Base-by-base conservation (phyloP, 176 grass and related monocot genomes). In the Metroxylon sagu region DNA sequence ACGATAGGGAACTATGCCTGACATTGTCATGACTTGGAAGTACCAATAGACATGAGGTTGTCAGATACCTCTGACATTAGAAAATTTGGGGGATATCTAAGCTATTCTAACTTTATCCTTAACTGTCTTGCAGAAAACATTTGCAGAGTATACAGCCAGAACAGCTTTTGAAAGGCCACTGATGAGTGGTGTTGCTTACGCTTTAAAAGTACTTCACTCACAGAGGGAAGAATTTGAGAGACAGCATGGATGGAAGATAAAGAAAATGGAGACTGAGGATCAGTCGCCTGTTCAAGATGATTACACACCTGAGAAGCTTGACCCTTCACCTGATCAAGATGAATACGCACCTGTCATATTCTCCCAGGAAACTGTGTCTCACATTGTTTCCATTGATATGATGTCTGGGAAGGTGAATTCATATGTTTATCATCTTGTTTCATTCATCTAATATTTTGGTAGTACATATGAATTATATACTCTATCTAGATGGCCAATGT, bases 341-440 rank as follows among this genome's bases (percentile, higher is more conserved):
- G 87, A 86, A 72, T 91, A 91, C 56, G 87, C 87, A 23, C 87
- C 83, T 55, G 87, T 91, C 66, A 91, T 91, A 73, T 86, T 91
- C 69, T 86, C 87, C 14, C 87, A 91, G 67, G 83, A 91, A 76
- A 86, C 87, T 18, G 87, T 90, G 39, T 86, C 84, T 56, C 87
- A 91, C 57, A 86, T 91, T 25, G 70, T 91, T 56, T 91, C 82
- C 14, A 71, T 91, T 67, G 87, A 91, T 80, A 91, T 91, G 87
- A 77, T 91, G 87, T 91, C 83, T 48, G 87, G 87, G 29, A 86
- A 86, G 82, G 87, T 91, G 43, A 77, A 26, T 69, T 73, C 48
- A 52, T 66, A 61, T 29, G 26, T 59, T 15, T 51, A 35, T 35
- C 31, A 10, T 35, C 31, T 5, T 35, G 31, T 35, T 35, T 35